Evolutionary conservation across 495 filamentous ascomycete genomes (phyloP).

Genomic region (Hypomontagnella monticulosa): DNA sequence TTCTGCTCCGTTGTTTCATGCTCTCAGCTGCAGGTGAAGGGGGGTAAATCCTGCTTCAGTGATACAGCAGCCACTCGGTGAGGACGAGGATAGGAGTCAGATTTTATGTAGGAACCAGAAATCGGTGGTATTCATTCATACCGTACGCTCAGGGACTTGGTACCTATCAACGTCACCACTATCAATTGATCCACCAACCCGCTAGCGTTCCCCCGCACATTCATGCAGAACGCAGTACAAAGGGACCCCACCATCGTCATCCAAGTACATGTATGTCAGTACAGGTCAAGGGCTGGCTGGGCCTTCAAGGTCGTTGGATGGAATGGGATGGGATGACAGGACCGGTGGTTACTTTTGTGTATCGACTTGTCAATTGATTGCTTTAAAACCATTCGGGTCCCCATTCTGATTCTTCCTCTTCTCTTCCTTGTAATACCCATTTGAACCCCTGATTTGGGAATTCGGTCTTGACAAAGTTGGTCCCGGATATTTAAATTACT

Average conservation of each 20-base stretch:
- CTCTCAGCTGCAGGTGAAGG: constrained; percentile 16
- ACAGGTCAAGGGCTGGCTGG: neutral
- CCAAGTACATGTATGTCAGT: no score
- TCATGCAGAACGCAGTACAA: constrained; percentile 11
- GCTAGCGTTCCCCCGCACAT: constrained; percentile 34
- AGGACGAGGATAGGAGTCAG: neutral
- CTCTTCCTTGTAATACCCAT: constrained; percentile 7
- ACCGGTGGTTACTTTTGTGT: constrained; percentile 6
- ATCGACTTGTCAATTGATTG: constrained; percentile 2
- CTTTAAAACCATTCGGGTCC: constrained; percentile 17
- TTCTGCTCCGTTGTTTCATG: constrained; percentile 29
- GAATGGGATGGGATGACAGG: constrained; percentile 7
- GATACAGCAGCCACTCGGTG: constrained; percentile 3
- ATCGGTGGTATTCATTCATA: neutral
- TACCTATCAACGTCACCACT: constrained; percentile 33
- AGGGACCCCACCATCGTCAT: constrained; percentile 37
- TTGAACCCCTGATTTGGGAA: constrained; percentile 2
- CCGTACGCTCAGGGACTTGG: neutral
- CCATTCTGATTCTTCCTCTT: neutral
- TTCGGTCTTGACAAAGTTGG: constrained; percentile 1
- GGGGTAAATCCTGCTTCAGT: constrained; percentile 29
- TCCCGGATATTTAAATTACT: neutral
- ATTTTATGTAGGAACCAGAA: neutral
- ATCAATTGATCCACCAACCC: neutral
- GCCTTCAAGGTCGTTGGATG: constrained; percentile 1